phyloP scores from a whole-genome alignment of 2,329 filamentous ascomycete genomes.

The Sarocladium kiliense region DNA sequence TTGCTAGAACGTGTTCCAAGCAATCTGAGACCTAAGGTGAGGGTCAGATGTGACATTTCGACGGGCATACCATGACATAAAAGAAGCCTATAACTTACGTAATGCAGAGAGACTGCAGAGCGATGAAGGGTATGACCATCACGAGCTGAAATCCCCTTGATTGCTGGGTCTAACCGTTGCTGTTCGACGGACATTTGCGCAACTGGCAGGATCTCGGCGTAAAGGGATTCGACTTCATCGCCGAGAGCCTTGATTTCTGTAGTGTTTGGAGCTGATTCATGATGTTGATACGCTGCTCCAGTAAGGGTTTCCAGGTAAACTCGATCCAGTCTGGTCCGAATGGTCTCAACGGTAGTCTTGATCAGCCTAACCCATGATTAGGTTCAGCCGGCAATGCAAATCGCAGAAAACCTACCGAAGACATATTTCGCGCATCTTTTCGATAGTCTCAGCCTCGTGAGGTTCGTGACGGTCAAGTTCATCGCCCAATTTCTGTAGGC shows the following conservation, averaged over 20 bases:
- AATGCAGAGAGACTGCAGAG: slow-evolving; percentile 42
- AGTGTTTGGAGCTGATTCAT: slow-evolving; percentile 16
- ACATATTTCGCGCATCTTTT: slow-evolving; percentile 54
- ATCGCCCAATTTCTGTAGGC: slow-evolving; percentile 60
- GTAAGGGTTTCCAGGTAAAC: slow-evolving; percentile 45
- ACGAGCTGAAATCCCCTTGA: slow-evolving; percentile 37
- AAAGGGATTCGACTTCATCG: slow-evolving; percentile 63
- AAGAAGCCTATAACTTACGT: slow-evolving; percentile 34
- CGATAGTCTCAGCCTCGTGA: slow-evolving; percentile 47
- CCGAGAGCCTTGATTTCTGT: slow-evolving; percentile 48
- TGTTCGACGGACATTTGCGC: slow-evolving; percentile 67
- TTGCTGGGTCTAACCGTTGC: slow-evolving; percentile 58
- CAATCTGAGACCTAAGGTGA: slow-evolving; percentile 43
- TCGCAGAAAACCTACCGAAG: slow-evolving; percentile 37
- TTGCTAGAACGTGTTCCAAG: slow-evolving; percentile 42
- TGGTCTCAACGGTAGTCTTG: slow-evolving; percentile 50
- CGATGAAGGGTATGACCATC: slow-evolving; percentile 38
- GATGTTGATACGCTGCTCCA: slow-evolving; percentile 18
- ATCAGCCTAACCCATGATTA: slow-evolving; percentile 36
- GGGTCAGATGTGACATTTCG: slow-evolving; percentile 16
- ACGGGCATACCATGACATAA: no score
- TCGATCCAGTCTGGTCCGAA: slow-evolving; percentile 50
- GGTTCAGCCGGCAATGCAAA: not conserved
- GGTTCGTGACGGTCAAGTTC: slow-evolving; percentile 50
- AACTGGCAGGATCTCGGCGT: slow-evolving; percentile 63